Percentiles rank a stretch among this genome's conserved stretches.
Conservation (phyloP, 2,329 filamentous ascomycete species). For the Xylariales sp. region DNA sequence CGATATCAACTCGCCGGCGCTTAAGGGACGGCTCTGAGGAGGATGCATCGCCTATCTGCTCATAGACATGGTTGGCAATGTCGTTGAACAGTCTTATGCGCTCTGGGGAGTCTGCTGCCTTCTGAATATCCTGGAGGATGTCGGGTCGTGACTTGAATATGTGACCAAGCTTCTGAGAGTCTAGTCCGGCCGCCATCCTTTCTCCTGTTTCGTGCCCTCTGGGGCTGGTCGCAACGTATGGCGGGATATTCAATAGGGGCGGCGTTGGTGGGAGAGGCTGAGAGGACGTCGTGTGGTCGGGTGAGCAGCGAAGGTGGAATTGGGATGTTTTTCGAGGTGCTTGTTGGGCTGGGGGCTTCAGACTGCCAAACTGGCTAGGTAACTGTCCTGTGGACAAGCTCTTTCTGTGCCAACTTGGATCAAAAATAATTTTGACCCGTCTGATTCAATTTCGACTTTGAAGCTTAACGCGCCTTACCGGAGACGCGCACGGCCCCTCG, state of each 20-base stretch:
- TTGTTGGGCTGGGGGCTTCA: too few species aligned
- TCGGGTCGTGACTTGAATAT: constrained; percentile 55
- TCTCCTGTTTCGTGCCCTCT: not conserved
- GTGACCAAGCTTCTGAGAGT: constrained; percentile 42
- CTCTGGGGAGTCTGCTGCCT: constrained; percentile 47
- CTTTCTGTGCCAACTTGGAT: too few species aligned
- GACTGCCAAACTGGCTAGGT: too few species aligned
- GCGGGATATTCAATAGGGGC: not conserved
- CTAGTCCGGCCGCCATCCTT: constrained; percentile 39
- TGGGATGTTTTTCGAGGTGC: too few species aligned
- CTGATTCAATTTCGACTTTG: too few species aligned
- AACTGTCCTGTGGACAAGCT: too few species aligned
- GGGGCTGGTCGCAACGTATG: not conserved
- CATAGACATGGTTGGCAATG: constrained; percentile 46
- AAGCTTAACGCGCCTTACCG: too few species aligned
- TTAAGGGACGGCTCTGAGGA: constrained; percentile 43
- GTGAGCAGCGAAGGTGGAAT: too few species aligned
- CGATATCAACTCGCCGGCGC: constrained; percentile 46
- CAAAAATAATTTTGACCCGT: too few species aligned
- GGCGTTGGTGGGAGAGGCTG: not conserved
- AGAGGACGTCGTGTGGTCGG: too few species aligned
- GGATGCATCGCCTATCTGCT: constrained; percentile 29
- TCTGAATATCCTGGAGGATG: constrained; percentile 48
- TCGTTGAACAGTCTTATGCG: constrained; percentile 52
- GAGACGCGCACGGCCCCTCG: too few species aligned